Percentiles rank a stretch among this genome's conserved stretches.
These are phyloP conservation scores for Liriodendron chinense DNA, from an alignment of 164 flowering plant genomes.

Conservation along the genomic window DNA sequence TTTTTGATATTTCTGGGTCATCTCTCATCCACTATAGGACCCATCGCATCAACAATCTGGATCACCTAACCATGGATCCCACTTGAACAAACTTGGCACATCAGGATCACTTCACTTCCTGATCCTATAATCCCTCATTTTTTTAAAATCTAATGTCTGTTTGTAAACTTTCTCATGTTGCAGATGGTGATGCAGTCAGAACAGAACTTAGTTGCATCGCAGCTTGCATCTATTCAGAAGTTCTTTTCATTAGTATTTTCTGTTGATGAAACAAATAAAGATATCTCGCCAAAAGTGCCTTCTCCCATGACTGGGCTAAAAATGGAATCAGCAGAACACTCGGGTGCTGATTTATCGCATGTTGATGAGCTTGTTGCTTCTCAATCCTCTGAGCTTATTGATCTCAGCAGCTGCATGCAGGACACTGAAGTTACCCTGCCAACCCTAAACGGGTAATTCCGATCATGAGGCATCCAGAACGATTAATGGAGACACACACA, in stretches of 20 bases:
- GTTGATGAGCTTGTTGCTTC: slow-evolving; percentile 22
- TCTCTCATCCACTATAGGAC: too few relatives aligned
- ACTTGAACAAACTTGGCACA: too few relatives aligned
- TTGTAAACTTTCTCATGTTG: slow-evolving; percentile 8
- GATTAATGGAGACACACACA: neutral
- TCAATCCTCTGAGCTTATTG: slow-evolving; percentile 48
- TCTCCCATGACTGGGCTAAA: slow-evolving; percentile 4
- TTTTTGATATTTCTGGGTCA: too few relatives aligned
- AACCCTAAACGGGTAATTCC: slow-evolving; percentile 83
- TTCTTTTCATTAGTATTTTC: slow-evolving; percentile 49
- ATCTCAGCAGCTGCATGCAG: slow-evolving; percentile 69
- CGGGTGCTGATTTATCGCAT: slow-evolving; percentile 17
- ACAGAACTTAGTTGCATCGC: slow-evolving; percentile 32
- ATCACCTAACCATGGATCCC: too few relatives aligned
- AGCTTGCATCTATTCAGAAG: slow-evolving; percentile 55
- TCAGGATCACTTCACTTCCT: too few relatives aligned
- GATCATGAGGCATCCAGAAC: neutral
- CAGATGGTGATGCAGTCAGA: slow-evolving; percentile 54
- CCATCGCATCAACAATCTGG: too few relatives aligned
- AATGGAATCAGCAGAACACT: slow-evolving; percentile 9
- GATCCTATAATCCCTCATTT: too few relatives aligned
- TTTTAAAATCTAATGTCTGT: neutral
- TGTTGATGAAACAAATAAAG: slow-evolving; percentile 22
- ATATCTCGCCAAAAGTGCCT: slow-evolving; percentile 12
- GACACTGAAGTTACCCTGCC: slow-evolving; percentile 70